Base-by-base conservation (phyloP, 208 protist genomes). In the Acanthamoeba polyphaga region DNA sequence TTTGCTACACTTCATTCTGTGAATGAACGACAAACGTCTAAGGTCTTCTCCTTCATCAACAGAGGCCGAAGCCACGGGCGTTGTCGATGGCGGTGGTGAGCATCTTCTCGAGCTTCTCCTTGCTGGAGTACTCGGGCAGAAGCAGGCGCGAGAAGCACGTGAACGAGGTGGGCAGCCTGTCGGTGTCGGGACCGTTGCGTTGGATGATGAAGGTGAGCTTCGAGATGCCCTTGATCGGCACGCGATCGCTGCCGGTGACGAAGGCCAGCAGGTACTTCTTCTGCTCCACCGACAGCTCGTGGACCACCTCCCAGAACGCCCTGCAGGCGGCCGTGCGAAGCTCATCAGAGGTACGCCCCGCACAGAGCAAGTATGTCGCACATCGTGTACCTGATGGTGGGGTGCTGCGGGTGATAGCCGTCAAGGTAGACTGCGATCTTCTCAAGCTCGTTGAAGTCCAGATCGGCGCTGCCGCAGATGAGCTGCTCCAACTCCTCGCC, bases 71-170 rank as follows among this genome's bases (percentile, higher is more conserved):
- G 43, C 98, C 98, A 62, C 98, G 97, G 10, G 62, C 38, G 87
- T 98, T 96, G n/a, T 95, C 58, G 24, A 98, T 97, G 66, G 98
- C 97, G 53, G 60, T 96, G 3, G 95, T 46, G 34, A 99, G 88
- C 43, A 92, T 82, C 66, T 97, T 78, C 51, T 78, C n/a, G 46
- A 99, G 92, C 95, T 97, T 98, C 38, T 98, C 97, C 66, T 96
- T 92, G 29, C 49, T 95, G 1, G 64, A 32, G 96, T 99, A 99
- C 74, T 98, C 96, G 29, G 98, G 98, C 8, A 99, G 88, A 53
- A 99, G 94, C 17, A 99, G 92, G 32, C 96, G 91, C 88, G 98
- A 98, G 96, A 99, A 99, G 96, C 98, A 99, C 5, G 98, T 99
- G 78, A 98, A 98, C 13, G 97, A 94, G 5, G 97, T 98, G 8